These are phyloP conservation scores for Ophiostoma triangulosporum DNA, from an alignment of 2,329 filamentous ascomycete genomes.

Conservation along the genomic window DNA sequence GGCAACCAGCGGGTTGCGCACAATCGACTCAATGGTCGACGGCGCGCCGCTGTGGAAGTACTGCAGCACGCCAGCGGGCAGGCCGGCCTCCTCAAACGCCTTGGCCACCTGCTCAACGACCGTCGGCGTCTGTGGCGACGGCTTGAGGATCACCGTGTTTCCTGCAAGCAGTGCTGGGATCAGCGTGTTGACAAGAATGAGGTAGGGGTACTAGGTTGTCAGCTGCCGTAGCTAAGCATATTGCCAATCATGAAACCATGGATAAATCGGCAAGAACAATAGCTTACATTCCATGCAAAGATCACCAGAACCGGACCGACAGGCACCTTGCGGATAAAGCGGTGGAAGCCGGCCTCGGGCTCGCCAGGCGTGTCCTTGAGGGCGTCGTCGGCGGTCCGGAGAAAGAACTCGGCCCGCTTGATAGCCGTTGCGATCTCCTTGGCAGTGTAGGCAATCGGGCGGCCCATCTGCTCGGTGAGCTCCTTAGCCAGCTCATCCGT, in stretches of 20 bases:
- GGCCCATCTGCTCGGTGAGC: constrained; percentile 87
- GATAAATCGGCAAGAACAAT: too few relatives aligned
- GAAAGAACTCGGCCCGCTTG: constrained; percentile 71
- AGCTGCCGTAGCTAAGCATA: background rate
- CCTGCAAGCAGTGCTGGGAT: constrained; percentile 83
- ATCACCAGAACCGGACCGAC: constrained; percentile 79
- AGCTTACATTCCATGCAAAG: constrained; percentile 90
- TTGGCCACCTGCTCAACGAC: constrained; percentile 72
- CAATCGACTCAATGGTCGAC: constrained; percentile 60
- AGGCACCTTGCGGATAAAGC: constrained; percentile 79
- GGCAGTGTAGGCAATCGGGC: constrained; percentile 74
- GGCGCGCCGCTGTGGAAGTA: constrained; percentile 83
- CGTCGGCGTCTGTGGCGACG: constrained; percentile 87
- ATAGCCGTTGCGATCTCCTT: constrained; percentile 78
- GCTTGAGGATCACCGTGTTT: constrained; percentile 87
- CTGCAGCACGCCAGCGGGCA: constrained; percentile 74
- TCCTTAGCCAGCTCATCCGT: constrained; percentile 73
- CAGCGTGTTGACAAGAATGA: constrained; percentile 84
- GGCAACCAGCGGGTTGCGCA: constrained; percentile 62
- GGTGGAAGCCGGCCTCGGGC: constrained; percentile 73
- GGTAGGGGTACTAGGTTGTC: constrained; percentile 65
- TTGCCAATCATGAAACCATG: too few relatives aligned
- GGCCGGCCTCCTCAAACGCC: constrained; percentile 65
- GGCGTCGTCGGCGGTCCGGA: constrained; percentile 68
- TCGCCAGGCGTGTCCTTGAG: constrained; percentile 73